Conservation (phyloP, 139 green algal species). For the Tetradesmus lagerheimii region DNA sequence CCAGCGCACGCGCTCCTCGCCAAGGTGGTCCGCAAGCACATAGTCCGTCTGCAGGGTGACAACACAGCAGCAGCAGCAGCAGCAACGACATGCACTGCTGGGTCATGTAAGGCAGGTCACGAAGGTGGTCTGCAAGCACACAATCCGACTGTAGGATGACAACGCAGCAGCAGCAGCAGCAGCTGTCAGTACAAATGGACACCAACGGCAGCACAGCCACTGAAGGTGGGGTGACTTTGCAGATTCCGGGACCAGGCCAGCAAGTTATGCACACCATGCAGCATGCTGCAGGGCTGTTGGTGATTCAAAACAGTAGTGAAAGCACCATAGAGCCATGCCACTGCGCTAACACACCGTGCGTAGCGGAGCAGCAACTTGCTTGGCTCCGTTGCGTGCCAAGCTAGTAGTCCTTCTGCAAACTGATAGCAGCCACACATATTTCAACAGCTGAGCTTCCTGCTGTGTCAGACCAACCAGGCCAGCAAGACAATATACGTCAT, state of each 20-base stretch:
- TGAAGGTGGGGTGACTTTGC: no score
- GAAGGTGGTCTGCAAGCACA: conserved; percentile 4
- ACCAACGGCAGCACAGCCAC: not conserved
- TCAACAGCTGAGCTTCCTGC: not conserved
- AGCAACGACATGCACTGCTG: not conserved
- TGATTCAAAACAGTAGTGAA: no score
- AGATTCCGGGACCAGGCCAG: no score
- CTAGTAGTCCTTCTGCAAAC: no score
- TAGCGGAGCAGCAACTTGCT: no score
- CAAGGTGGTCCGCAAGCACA: conserved; percentile 9
- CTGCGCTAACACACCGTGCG: no score
- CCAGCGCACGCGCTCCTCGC: not conserved
- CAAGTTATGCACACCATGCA: no score
- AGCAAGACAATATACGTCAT: not conserved
- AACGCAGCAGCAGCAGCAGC: not conserved
- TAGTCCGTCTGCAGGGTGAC: conserved; percentile 4
- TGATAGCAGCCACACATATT: no score
- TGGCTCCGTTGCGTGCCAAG: no score
- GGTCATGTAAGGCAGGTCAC: not conserved
- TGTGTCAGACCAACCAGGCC: not conserved
- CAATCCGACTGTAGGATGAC: conserved; percentile 28
- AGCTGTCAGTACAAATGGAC: no score
- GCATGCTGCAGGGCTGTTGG: no score
- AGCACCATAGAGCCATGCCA: no score
- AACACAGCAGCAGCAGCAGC: not conserved